phyloP scores from a whole-genome alignment of 2,329 filamentous ascomycete species.

The Botrytis squamosa region DNA sequence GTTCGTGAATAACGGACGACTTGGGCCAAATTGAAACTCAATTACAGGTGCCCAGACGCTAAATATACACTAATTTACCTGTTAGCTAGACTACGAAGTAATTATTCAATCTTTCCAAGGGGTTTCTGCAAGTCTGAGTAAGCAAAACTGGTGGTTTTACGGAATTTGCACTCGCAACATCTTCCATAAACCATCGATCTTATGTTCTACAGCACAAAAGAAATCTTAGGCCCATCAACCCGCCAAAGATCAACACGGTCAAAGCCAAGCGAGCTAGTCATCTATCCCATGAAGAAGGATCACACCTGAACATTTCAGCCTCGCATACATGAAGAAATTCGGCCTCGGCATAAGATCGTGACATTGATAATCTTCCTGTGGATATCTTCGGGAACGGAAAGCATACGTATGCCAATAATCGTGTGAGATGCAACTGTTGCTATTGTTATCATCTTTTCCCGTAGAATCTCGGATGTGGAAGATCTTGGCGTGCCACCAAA shows the following conservation, averaged over 20 bases:
- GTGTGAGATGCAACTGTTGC: conserved; percentile 1
- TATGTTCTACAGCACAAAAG: neutral
- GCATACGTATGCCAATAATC: conserved; percentile 12
- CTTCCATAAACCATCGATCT: neutral
- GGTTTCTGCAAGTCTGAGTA: neutral
- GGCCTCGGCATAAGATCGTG: conserved; percentile 9
- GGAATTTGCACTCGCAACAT: neutral
- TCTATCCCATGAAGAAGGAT: conserved; percentile 11
- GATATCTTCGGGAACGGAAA: neutral
- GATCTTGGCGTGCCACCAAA: conserved; percentile 16
- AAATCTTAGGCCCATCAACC: neutral
- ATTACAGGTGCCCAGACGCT: neutral
- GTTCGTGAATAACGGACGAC: neutral
- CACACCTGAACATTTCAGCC: conserved; percentile 12
- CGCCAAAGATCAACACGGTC: neutral
- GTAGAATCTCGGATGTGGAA: conserved; percentile 1
- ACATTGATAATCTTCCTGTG: neutral
- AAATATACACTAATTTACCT: neutral
- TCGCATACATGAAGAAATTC: neutral
- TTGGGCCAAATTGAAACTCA: neutral
- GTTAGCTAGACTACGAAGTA: neutral
- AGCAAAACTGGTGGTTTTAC: neutral
- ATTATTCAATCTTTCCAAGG: neutral
- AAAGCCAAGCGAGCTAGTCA: neutral
- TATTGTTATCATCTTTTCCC: conserved; percentile 21